phyloP scores from a whole-genome alignment of 306 rosid genomes.

The Arachis hypogaea region DNA sequence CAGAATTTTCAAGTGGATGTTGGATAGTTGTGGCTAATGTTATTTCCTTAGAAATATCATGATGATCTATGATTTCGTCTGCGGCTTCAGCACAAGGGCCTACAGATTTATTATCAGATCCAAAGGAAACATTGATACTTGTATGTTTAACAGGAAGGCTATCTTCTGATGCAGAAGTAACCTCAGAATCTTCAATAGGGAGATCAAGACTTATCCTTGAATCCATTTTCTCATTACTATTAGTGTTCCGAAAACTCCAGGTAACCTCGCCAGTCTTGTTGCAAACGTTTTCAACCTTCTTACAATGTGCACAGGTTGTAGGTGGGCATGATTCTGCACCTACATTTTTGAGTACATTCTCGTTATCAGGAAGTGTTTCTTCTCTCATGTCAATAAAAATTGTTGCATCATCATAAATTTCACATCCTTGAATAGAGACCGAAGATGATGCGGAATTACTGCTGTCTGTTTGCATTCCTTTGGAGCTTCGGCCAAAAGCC shows the following conservation, averaged over 20 bases:
- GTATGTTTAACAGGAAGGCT: conserved; percentile 34
- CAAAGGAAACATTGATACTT: conserved; percentile 33
- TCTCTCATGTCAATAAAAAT: conserved; percentile 66
- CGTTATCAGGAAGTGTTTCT: conserved; percentile 51
- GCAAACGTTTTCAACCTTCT: conserved; percentile 44
- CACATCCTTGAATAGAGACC: conserved; percentile 81
- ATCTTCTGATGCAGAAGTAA: conserved; percentile 32
- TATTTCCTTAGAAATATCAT: conserved; percentile 42
- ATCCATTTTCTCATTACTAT: conserved; percentile 37
- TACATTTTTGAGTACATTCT: conserved; percentile 41
- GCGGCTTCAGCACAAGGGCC: conserved; percentile 42
- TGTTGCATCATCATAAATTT: conserved; percentile 74
- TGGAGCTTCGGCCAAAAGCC: conserved; percentile 57
- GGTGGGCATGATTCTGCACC: conserved; percentile 48
- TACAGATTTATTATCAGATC: conserved; percentile 42
- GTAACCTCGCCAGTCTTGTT: conserved; percentile 34
- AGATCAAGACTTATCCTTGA: conserved; percentile 38
- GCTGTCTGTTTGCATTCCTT: conserved; percentile 74
- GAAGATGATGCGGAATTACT: conserved; percentile 80
- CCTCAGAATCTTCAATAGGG: conserved; percentile 39
- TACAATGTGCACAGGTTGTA: conserved; percentile 46
- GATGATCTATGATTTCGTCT: conserved; percentile 47
- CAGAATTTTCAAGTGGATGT: conserved; percentile 45
- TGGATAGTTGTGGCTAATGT: conserved; percentile 40
- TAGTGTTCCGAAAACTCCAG: conserved; percentile 30